Base-by-base conservation (phyloP, 352 stramenopile species). In the Phytophthora idaei region DNA sequence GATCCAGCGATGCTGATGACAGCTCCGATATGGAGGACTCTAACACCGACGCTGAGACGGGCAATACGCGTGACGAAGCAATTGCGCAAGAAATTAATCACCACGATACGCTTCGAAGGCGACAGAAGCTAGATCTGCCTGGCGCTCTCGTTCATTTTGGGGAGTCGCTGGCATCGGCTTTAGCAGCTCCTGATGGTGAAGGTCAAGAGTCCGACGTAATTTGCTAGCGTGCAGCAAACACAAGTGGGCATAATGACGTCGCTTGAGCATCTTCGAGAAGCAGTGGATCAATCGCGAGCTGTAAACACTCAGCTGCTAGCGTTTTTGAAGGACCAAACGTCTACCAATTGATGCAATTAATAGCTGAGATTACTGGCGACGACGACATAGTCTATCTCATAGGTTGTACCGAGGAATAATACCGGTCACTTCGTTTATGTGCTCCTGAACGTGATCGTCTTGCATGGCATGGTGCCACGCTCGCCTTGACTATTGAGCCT, bases 11-110 rank as follows among this genome's bases (percentile, higher is more conserved):
- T 11, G 39, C 2, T 45, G 39, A 21, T 21, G 17, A 11, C 39
- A 45, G 39, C 39, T 45, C 39, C 39, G 39, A 45, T 45, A 45
- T n/a, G 12, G 39, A 45, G 15, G 39, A 45, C 39, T 45, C 39
- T 21, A 11, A 21, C 39, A 45, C 12, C 11, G 6, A 45, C 3
- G 39, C 11, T 45, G 39, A 21, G 12, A 5, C 15, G 39, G 4
- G 11, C 12, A 15, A 45, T 45, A 45, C 15, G 39, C 39, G 11
- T 21, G 39, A 45, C 11, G 12, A 45, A 45, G 39, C 39, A 21
- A 45, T 45, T 21, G 39, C 39, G 2, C 39, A 45, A 45, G 39
- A 45, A 21, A 45, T 45, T 34, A 51, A 21, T 1, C 39, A 11
- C 5, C 39, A 45, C 39, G 12, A 45, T 45, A 5, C 12, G 12